phyloP scores from a whole-genome alignment of 176 grass and related monocot species.

The Puccinellia tenuiflora region DNA sequence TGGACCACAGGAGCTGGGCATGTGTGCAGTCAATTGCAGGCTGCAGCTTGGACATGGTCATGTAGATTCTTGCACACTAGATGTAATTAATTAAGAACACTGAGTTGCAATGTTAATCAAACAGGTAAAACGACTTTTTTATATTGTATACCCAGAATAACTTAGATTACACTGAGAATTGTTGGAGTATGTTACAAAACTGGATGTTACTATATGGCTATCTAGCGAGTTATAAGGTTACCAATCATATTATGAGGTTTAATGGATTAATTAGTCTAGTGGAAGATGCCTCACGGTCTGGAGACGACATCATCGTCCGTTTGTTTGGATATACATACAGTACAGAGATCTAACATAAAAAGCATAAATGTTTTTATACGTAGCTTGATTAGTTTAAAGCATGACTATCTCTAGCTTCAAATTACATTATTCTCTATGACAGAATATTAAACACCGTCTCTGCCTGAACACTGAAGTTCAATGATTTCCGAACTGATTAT shows the following conservation, averaged over 20 bases:
- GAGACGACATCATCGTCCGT: background rate
- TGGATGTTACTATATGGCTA: background rate
- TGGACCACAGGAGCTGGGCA: constrained; percentile 37
- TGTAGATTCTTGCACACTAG: constrained; percentile 6
- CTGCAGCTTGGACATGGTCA: background rate
- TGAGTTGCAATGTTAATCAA: background rate
- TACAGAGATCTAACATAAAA: constrained; percentile 40
- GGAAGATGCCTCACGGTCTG: background rate
- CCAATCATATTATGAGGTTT: background rate
- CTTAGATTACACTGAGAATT: background rate
- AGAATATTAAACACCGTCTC: background rate
- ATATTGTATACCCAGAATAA: background rate
- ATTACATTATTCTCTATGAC: background rate
- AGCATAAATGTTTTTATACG: constrained; percentile 12
- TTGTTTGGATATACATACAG: background rate
- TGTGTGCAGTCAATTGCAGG: background rate
- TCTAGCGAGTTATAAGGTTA: constrained; percentile 5
- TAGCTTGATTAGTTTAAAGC: constrained; percentile 21
- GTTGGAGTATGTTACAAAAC: background rate
- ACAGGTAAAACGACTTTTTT: background rate
- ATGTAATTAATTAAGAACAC: background rate
- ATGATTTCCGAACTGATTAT: background rate
- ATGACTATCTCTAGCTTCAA: constrained; percentile 9
- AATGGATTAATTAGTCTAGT: constrained; percentile 4
- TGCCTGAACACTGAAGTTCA: background rate